Evolutionary conservation across 305 asterid genomes (phyloP).

Genomic region (Fraxinus latifolia): DNA sequence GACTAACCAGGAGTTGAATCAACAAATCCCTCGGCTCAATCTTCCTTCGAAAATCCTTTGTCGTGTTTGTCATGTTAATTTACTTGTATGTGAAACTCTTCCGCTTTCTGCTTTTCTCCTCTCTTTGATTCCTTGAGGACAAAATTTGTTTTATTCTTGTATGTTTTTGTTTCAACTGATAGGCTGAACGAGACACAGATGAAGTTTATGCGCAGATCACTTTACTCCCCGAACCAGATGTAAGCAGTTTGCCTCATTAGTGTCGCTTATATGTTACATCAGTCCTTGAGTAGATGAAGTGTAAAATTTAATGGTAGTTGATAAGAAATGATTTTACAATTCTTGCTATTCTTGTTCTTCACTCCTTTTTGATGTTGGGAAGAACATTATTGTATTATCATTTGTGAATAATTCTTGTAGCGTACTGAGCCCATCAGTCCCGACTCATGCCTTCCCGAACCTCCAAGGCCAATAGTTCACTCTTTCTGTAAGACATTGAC

Average conservation of each 20-base stretch:
- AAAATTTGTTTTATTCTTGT: neutral
- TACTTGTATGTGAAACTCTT: conserved; percentile 40
- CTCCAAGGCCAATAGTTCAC: conserved; percentile 45
- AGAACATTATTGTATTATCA: neutral
- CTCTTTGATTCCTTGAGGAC: neutral
- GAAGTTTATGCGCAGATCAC: conserved; percentile 85
- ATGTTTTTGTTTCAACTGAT: neutral
- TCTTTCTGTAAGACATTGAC: conserved; percentile 77
- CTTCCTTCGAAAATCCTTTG: conserved; percentile 81
- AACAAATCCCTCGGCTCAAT: conserved; percentile 55
- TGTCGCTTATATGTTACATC: neutral
- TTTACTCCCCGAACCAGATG: conserved; percentile 54
- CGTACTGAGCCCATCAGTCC: conserved; percentile 57
- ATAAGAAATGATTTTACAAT: neutral
- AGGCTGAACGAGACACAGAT: conserved; percentile 81
- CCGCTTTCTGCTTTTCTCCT: neutral
- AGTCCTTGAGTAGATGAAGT: neutral
- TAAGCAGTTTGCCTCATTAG: conserved; percentile 26
- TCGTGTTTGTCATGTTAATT: conserved; percentile 44
- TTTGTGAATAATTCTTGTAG: conserved; percentile 35
- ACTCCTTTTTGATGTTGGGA: neutral
- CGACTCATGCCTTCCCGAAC: conserved; percentile 47
- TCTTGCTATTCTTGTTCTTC: neutral
- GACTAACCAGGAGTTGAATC: conserved; percentile 56
- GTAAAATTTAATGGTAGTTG: neutral